Conservation (phyloP, 306 rosid genomes). For the Corylus heterophylla region DNA sequence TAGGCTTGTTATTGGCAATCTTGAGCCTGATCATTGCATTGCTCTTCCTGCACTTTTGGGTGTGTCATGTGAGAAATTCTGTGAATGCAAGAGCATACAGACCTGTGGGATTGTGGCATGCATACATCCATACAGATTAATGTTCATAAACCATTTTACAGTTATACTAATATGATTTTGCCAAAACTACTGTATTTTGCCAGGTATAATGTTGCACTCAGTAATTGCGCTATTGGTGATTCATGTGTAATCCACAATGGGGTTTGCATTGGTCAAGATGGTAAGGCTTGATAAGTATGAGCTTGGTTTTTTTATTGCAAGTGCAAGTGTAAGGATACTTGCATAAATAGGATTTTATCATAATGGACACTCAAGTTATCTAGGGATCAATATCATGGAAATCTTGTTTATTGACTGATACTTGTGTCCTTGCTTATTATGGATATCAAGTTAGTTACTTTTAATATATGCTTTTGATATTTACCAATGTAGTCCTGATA, state of each 20-base stretch:
- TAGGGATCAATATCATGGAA: neutral
- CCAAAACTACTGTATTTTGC: slow-evolving; percentile 23
- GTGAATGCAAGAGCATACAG: neutral
- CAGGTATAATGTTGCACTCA: slow-evolving; percentile 77
- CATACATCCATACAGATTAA: neutral
- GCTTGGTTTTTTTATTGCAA: slow-evolving; percentile 17
- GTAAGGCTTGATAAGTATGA: slow-evolving; percentile 44
- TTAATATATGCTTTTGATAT: neutral
- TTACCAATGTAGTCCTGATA: neutral
- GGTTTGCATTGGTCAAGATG: slow-evolving; percentile 95
- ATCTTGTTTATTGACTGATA: neutral
- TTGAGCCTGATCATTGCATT: neutral
- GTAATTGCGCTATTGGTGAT: slow-evolving; percentile 80
- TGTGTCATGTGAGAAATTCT: neutral
- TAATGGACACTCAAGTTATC: neutral
- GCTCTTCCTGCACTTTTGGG: slow-evolving; percentile 5
- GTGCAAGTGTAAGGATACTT: neutral
- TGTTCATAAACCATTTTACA: slow-evolving; percentile 7
- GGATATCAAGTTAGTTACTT: neutral
- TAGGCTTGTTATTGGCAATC: neutral
- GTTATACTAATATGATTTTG: slow-evolving; percentile 13
- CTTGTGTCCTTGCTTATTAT: neutral
- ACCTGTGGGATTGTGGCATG: neutral
- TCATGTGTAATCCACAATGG: slow-evolving; percentile 83
- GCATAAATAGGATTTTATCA: neutral